phyloP scores from a whole-genome alignment of 306 rosid genomes.

The Rubus idaeus region DNA sequence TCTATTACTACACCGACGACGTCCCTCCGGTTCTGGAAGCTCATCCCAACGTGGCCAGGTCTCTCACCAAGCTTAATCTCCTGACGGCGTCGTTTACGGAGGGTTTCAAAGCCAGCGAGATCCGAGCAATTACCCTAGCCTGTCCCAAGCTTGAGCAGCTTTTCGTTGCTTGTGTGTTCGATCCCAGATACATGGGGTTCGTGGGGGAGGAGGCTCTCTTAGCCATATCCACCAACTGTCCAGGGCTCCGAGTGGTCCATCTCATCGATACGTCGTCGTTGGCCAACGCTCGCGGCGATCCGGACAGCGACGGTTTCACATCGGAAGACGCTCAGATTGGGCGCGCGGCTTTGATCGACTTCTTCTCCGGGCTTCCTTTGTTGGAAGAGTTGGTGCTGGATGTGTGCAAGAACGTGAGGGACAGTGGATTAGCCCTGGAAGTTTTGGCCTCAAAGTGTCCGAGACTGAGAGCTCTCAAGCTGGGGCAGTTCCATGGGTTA shows the following conservation, averaged over 20 bases:
- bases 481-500: conserved; percentile 83
- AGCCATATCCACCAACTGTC: conserved; percentile 56
- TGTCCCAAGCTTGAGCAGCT: conserved; percentile 74
- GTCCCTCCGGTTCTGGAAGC: conserved; percentile 65
- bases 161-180: conserved; percentile 70
- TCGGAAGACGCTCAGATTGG: conserved; percentile 64
- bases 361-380: conserved; percentile 66
- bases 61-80: conserved; percentile 63
- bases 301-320: conserved; percentile 45
- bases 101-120: conserved; percentile 66
- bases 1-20: conserved; percentile 90
- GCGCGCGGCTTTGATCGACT: conserved; percentile 46
- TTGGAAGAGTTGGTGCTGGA: conserved; percentile 81
- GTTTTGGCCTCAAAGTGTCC: conserved; percentile 65
- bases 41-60: conserved; percentile 44
- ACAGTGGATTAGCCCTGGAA: conserved; percentile 69
- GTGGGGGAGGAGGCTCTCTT: conserved; percentile 71
- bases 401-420: conserved; percentile 73
- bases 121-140: conserved; percentile 50
- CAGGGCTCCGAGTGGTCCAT: conserved; percentile 66
- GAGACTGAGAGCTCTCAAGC: conserved; percentile 55
- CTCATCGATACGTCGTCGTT: conserved; percentile 67
- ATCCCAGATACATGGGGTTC: conserved; percentile 70
- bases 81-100: conserved; percentile 63
- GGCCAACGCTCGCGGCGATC: conserved; percentile 53